These are phyloP conservation scores for Immersiporthe knoxdaviesiana DNA, from an alignment of 2,329 filamentous ascomycete species.

Conservation along the genomic window DNA sequence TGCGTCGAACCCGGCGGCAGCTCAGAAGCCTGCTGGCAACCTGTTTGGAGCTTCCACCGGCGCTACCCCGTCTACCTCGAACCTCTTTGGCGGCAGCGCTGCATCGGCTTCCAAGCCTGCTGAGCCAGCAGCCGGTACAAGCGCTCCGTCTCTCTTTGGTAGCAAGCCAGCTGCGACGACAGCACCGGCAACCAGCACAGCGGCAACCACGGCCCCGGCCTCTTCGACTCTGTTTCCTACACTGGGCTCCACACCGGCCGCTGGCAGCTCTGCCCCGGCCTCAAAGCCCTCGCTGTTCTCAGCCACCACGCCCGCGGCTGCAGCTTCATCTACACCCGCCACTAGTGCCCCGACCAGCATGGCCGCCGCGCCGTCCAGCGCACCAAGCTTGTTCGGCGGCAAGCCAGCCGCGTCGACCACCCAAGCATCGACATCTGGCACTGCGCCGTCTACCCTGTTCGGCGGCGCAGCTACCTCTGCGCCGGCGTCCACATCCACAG, in stretches of 20 bases:
- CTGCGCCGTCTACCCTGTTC: constrained; percentile 30
- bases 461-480: constrained; percentile 35
- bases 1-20: constrained; percentile 28
- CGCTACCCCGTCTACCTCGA: constrained; percentile 18
- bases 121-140: constrained; percentile 34
- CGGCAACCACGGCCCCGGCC: constrained; percentile 29
- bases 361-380: constrained; percentile 35
- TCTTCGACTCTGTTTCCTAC: constrained; percentile 24
- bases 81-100: constrained; percentile 25
- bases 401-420: constrained; percentile 24
- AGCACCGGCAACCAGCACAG: constrained; percentile 34
- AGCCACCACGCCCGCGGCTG: constrained; percentile 32
- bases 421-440: constrained; percentile 27
- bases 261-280: constrained; percentile 28
- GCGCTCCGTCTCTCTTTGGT: constrained; percentile 42
- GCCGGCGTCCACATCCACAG: constrained; percentile 29
- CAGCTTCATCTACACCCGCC: constrained; percentile 27
- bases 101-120: constrained; percentile 34
- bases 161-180: constrained; percentile 44
- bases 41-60: constrained; percentile 15
- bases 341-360: constrained; percentile 18
- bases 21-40: constrained; percentile 28
- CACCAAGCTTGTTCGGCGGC: constrained; percentile 32
- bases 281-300: constrained; percentile 37
- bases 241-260: constrained; percentile 26